Percentiles rank a stretch among this genome's conserved stretches.
Conservation (phyloP, 106 monocot species). For the Acanthochlamys bracteata region DNA sequence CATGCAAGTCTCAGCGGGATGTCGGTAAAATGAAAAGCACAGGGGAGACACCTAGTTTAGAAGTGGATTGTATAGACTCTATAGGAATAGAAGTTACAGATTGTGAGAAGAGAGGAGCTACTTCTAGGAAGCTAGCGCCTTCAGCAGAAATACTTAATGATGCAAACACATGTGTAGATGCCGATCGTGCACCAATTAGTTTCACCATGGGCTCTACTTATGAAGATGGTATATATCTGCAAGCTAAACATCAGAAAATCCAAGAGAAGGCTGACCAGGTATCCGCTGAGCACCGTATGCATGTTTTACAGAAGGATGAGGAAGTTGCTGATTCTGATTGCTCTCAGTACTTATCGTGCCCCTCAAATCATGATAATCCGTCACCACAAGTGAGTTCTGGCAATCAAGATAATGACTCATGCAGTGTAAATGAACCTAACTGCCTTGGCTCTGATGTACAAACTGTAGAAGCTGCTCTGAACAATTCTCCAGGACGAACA, state of each 20-base stretch:
- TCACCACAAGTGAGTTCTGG: background rate
- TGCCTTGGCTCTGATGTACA: constrained; percentile 10
- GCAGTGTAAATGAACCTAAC: constrained; percentile 20
- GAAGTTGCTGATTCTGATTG: constrained; percentile 11
- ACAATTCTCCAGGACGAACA: constrained; percentile 1
- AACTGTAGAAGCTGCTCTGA: constrained; percentile 9
- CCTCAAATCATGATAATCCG: constrained; percentile 7
- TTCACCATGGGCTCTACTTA: constrained; percentile 7
- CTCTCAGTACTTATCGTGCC: constrained; percentile 16
- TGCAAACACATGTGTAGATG: constrained; percentile 2
- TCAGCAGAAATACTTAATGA: constrained; percentile 8
- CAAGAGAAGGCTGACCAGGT: background rate
- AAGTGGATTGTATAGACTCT: constrained; percentile 10
- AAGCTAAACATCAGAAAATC: background rate
- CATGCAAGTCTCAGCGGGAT: constrained; percentile 1
- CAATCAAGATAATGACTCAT: constrained; percentile 19
- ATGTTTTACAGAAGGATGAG: constrained; percentile 16
- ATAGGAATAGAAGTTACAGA: constrained; percentile 5
- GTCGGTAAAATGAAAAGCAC: constrained; percentile 9
- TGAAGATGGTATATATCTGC: background rate
- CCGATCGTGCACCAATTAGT: constrained; percentile 1
- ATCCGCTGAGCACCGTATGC: constrained; percentile 3
- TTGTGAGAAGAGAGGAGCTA: constrained; percentile 3
- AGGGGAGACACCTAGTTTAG: background rate
- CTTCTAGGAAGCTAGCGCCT: background rate